Evolutionary conservation across 345 rosid species (phyloP), one percentile per base, ranked within the genome.

Genomic region (Brassica juncea): DNA sequence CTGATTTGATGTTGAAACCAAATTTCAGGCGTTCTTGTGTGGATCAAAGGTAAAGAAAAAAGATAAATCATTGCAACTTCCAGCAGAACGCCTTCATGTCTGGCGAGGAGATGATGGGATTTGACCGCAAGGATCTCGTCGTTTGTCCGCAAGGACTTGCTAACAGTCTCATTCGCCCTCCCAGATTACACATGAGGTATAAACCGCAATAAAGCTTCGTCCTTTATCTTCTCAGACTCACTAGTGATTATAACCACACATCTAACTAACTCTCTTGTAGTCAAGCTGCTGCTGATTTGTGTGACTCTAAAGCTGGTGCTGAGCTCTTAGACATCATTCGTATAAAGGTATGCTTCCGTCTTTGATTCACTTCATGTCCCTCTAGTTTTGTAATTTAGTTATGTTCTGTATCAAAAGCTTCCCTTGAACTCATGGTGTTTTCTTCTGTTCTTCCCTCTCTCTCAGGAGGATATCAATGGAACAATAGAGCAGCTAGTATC

Each of bases 261-360:
- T 23, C 1, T 1, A 9, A 28, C 15, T 2, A 12, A 37, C 14
- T 47, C 27, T 44, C 25, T 27, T 25, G 5, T 85, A 92, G 98
- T 76, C 86, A 89, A 77, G 88, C 85, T 11, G 84, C 86, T 2
- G 82, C 86, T 9, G 95, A 92, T 82, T 30, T 84, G 34, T 81
- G 79, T 66, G 97, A 93, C 66, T 82, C 83, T 0, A 86, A 83
- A 76, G 96, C 92, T 3, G 84, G 92, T 72, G 87, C 92, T 0
- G 97, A 91, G 86, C 96, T 91, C 87, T 74, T 95, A 70, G 99
- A 95, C 76, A 80, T 93, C 6, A 90, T 95, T 72, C 91, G 87
- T 27, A 89, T 72, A 86, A 90, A 89, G 99, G 99, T 92, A 31
- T 31, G 34, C 34, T 31, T 31, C 34, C 34, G 34, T 31, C 34